phyloP scores from a whole-genome alignment of 129 eudicot species.

The Saussurea involucrata region DNA sequence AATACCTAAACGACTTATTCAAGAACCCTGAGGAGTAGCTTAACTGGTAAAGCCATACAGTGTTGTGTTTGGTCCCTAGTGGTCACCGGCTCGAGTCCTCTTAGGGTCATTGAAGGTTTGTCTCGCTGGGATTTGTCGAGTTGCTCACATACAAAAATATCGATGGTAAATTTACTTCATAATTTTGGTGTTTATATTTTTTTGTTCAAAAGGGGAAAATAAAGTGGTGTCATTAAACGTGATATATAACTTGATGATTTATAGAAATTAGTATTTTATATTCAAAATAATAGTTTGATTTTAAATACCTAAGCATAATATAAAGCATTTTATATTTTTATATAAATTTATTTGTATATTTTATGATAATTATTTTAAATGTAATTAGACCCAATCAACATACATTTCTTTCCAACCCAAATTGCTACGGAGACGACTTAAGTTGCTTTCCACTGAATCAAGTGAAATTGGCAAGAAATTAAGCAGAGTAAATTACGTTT shows the following conservation, averaged over 20 bases:
- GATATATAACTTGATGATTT: background rate
- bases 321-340: background rate
- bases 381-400: background rate
- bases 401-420: background rate
- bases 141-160: background rate
- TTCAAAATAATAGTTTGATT: background rate
- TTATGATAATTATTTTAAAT: background rate
- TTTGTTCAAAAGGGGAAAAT: background rate
- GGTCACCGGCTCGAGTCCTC: background rate
- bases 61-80: background rate
- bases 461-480: background rate
- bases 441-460: background rate
- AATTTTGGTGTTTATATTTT: background rate
- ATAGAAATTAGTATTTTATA: background rate
- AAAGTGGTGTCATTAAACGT: background rate
- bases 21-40: background rate
- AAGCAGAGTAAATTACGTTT: background rate
- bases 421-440: background rate
- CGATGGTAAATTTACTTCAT: background rate
- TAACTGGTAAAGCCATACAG: background rate
- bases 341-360: background rate
- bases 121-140: background rate
- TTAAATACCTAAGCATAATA: background rate
- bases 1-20: too few relatives aligned
- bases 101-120: background rate